Evolutionary conservation across 768 basidiomycete species (phyloP).

Genomic region (Infundibulicybe gibba): DNA sequence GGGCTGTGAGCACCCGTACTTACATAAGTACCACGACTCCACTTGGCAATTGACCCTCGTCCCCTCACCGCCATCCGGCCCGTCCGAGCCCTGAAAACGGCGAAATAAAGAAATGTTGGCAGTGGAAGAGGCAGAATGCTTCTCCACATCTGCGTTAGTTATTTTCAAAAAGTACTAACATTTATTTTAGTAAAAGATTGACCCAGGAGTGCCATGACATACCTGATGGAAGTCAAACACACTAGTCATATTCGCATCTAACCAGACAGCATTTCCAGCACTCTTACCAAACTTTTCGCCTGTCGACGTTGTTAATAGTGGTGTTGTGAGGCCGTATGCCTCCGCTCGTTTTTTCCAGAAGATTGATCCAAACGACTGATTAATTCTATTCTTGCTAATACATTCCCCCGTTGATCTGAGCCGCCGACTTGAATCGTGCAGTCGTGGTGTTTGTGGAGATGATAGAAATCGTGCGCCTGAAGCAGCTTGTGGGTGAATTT

Average conservation of each 20-base stretch:
- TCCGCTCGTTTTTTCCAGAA: conserved; percentile 15
- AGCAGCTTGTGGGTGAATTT: conserved; percentile 98
- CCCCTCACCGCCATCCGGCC: too few species aligned
- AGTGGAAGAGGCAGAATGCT: too few species aligned
- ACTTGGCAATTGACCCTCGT: too few species aligned
- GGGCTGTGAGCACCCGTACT: too few species aligned
- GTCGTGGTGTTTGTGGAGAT: conserved; percentile 56
- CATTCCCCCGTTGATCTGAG: conserved; percentile 99
- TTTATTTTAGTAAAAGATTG: background rate
- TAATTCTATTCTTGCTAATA: conserved; percentile 88
- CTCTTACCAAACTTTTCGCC: conserved; percentile 99
- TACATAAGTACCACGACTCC: too few species aligned
- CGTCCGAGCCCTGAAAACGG: too few species aligned
- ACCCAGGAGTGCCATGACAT: conserved; percentile 9
- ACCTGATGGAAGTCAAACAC: conserved; percentile 96
- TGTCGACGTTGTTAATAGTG: conserved; percentile 82
- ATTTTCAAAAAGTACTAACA: conserved; percentile 85
- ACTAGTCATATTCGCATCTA: conserved; percentile 75
- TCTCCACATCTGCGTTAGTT: conserved; percentile 74
- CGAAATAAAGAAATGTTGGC: too few species aligned
- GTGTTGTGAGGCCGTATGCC: conserved; percentile 87
- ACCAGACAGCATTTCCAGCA: conserved; percentile 93
- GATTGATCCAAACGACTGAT: conserved; percentile 53
- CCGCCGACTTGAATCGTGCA: conserved; percentile 93
- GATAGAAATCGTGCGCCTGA: conserved; percentile 93